Conservation (phyloP, 768 basidiomycete genomes). For the Russula olivacea region DNA sequence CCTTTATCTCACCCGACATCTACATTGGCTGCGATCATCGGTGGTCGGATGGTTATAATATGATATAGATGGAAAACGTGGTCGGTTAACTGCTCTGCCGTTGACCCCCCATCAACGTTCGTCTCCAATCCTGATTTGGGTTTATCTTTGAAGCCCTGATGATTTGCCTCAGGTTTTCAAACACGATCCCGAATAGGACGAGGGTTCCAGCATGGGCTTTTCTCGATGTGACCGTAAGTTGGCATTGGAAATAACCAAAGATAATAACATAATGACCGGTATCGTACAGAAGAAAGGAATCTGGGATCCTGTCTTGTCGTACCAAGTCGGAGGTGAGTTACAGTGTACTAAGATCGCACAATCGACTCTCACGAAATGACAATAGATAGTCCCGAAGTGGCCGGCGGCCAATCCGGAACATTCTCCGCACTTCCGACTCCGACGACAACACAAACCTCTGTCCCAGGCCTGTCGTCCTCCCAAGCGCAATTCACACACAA, state of each 20-base stretch:
- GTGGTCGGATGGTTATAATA: too few species aligned
- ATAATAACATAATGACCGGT: not conserved
- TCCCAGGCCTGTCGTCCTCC: not conserved
- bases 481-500: not conserved
- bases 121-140: not conserved
- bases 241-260: not conserved
- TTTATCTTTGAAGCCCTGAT: not conserved
- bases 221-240: constrained; percentile 11
- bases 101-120: constrained; percentile 8
- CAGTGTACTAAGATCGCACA: not conserved
- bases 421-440: not conserved
- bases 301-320: constrained; percentile 8
- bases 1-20: not conserved
- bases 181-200: not conserved
- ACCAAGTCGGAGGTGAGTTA: constrained; percentile 10
- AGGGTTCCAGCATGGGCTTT: constrained; percentile 15
- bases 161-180: not conserved
- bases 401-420: not conserved
- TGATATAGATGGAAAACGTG: constrained; percentile 4
- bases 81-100: not conserved
- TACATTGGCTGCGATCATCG: not conserved
- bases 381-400: not conserved
- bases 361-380: not conserved
- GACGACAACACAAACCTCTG: constrained; percentile 4
- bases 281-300: not conserved